A percentile compares a stretch with the other conserved stretches of the same genome.
Conservation (phyloP, 2,329 filamentous ascomycete species). For the Sarocladium brachiariae region DNA sequence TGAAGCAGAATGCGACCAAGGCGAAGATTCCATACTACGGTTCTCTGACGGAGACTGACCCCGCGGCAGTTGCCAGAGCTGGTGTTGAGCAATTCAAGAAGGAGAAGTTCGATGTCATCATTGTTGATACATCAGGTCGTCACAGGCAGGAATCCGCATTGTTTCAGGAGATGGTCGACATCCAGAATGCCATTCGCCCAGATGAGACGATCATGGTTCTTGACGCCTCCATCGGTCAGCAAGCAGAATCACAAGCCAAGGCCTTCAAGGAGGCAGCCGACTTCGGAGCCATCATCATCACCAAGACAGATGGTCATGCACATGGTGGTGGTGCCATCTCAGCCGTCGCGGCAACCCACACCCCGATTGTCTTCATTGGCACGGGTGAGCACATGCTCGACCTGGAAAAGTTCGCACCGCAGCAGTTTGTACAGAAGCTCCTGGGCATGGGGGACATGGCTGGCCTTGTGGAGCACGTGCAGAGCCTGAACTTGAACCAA, state of each 20-base stretch:
- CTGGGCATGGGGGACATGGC: constrained; percentile 97
- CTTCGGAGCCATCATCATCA: constrained; percentile 98
- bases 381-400: constrained; percentile 97
- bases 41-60: constrained; percentile 91
- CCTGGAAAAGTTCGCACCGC: constrained; percentile 83
- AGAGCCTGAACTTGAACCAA: constrained; percentile 89
- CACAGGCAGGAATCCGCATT: constrained; percentile 92
- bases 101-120: constrained; percentile 96
- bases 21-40: constrained; percentile 99
- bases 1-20: constrained; percentile 98
- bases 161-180: constrained; percentile 97
- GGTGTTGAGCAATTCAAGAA: constrained; percentile 99
- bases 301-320: constrained; percentile 94
- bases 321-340: constrained; percentile 96
- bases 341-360: constrained; percentile 91
- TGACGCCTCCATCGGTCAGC: constrained; percentile 92
- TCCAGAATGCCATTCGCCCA: constrained; percentile 80
- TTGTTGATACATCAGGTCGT: constrained; percentile 92
- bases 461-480: constrained; percentile 91
- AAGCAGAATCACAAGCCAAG: constrained; percentile 87
- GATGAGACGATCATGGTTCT: constrained; percentile 99
- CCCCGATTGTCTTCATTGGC: constrained; percentile 95
- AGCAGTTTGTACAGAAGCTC: constrained; percentile 88
- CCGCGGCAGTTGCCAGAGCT: constrained; percentile 85
- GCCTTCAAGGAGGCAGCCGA: constrained; percentile 97